Evolutionary conservation across 2,329 filamentous ascomycete genomes (phyloP), one percentile per base, ranked within the genome.

Genomic region (Scytalidium sp.): DNA sequence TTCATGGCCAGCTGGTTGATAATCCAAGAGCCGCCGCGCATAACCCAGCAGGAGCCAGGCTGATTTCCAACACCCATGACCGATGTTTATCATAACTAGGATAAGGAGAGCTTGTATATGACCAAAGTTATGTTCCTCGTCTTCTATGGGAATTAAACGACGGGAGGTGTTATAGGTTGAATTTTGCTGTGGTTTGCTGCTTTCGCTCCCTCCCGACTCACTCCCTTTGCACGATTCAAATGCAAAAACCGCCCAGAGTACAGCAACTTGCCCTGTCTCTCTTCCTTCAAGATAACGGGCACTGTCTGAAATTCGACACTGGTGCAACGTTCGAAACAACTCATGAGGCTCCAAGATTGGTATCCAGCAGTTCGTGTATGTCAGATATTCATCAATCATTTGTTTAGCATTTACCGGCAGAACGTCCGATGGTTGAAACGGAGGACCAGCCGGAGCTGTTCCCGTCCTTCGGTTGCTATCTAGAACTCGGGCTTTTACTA

Each of bases 311-410:
- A n/a, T n/a, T n/a, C n/a, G n/a, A n/a, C n/a, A n/a, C n/a, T n/a
- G n/a, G n/a, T n/a, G n/a, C n/a, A n/a, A n/a, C 7, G 49, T 25
- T 20, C 46, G 25, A 19, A 51, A 25, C 20, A 51, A 20, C 41
- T 51, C 49, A 51, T 84, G 78, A 52, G 81, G 84, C 53, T 88
- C 82, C 10, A 85, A 72, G 27, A 90, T 81, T 0, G 87, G 87
- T 22, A 90, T 75, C 87, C 87, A 90, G 48, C 79, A 83, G 61
- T 90, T 84, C 0, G 83, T 87, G 57, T 87, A 88, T 1, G 84
- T 79, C 50, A 88, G 85, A 61, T 89, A 90, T 7, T 85, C 74
- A 53, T 89, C 84, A 27, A 90, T 68, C 7, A 90, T 72, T 29
- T 21, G 42, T n/a, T 46, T 41, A 22, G 49, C 46, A 11, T 46